A percentile compares a stretch with the other conserved stretches of the same genome.
Evolutionary conservation across 2,329 filamentous ascomycete species (phyloP).

Genomic region (Verticillium tricorpus): DNA sequence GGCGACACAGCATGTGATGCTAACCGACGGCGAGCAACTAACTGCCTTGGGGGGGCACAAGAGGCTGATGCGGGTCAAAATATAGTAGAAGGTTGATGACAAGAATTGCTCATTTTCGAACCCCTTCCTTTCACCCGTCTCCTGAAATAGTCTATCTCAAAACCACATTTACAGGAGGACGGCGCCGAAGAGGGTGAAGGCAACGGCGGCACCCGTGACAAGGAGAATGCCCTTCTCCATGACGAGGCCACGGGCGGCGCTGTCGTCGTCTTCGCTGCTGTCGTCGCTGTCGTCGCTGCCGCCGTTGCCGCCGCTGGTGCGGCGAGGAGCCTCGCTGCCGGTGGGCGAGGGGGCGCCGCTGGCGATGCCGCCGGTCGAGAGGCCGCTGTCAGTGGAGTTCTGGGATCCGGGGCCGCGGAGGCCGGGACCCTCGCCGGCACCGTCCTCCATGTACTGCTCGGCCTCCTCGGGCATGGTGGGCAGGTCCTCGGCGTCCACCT

Average conservation of each 20-base stretch:
- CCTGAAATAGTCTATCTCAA: neutral
- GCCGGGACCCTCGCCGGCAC: slow-evolving; percentile 50
- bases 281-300: slow-evolving; percentile 16
- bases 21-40: neutral
- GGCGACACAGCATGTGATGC: neutral
- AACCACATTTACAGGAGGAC: slow-evolving; percentile 29
- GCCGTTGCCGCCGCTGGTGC: slow-evolving; percentile 25
- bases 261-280: slow-evolving; percentile 22
- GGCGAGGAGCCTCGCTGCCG: slow-evolving; percentile 23
- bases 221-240: slow-evolving; percentile 25
- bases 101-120: neutral
- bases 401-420: slow-evolving; percentile 50
- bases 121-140: neutral
- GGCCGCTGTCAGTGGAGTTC: slow-evolving; percentile 40
- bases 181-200: slow-evolving; percentile 33
- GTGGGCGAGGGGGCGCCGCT: slow-evolving; percentile 33
- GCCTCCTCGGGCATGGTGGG: slow-evolving; percentile 49
- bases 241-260: slow-evolving; percentile 21
- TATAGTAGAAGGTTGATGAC: no score
- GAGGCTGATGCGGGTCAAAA: neutral
- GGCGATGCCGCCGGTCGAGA: slow-evolving; percentile 37
- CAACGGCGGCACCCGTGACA: slow-evolving; percentile 27
- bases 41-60: neutral
- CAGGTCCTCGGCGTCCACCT: slow-evolving; percentile 43
- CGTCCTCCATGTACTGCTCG: slow-evolving; percentile 45